Conservation (phyloP, 23 red algal genomes). For the Gracilaria domingensis region DNA sequence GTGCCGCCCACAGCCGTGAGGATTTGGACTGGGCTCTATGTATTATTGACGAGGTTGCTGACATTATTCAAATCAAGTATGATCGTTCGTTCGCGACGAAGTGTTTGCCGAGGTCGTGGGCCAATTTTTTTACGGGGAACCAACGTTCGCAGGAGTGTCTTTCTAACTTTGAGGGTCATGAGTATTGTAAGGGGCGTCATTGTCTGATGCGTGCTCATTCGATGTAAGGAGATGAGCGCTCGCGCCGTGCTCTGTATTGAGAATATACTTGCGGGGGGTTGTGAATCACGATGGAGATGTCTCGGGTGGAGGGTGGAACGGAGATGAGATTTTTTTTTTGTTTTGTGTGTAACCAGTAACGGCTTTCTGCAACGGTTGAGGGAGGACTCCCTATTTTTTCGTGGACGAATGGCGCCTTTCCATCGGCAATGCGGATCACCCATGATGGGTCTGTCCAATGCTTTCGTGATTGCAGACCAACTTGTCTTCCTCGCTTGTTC, state of each 20-base stretch:
- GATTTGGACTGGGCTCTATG: conserved; percentile 93
- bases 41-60: conserved; percentile 92
- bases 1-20: conserved; percentile 91
- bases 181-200: conserved; percentile 33
- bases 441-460: too few species aligned
- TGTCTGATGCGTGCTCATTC: conserved; percentile 36
- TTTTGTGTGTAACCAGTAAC: conserved; percentile 6
- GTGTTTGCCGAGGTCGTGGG: conserved; percentile 34
- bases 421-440: neutral
- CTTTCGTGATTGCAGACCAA: too few species aligned
- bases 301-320: neutral
- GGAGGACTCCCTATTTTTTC: neutral
- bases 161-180: conserved; percentile 51
- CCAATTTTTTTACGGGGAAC: conserved; percentile 26
- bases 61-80: conserved; percentile 92
- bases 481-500: too few species aligned
- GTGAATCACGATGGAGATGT: too few species aligned
- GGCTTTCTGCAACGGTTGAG: neutral
- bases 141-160: conserved; percentile 27
- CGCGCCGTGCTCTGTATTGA: neutral
- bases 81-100: conserved; percentile 54
- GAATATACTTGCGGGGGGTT: neutral
- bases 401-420: neutral
- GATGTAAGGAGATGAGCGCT: conserved; percentile 9
- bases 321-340: conserved; percentile 9